A percentile compares a stretch with the other conserved stretches of the same genome.
These are phyloP conservation scores for Abrus pulchellus DNA, from an alignment of 306 rosid species.

Conservation along the genomic window DNA sequence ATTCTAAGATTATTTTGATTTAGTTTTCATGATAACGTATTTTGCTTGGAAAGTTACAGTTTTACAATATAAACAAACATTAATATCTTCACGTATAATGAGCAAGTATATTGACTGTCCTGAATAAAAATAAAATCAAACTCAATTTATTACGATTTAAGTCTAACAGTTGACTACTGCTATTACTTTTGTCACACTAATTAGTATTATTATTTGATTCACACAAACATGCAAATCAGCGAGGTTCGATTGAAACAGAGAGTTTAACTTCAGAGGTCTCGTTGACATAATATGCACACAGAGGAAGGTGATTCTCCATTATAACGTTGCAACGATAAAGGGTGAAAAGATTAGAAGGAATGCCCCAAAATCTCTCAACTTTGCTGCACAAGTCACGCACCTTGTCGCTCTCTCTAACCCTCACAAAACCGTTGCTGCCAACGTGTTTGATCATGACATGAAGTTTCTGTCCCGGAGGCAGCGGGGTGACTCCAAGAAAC, in stretches of 20 bases:
- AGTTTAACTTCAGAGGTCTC: slow-evolving; percentile 44
- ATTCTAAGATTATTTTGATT: slow-evolving; percentile 26
- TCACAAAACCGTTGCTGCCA: slow-evolving; percentile 33
- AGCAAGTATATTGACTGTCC: too few species aligned
- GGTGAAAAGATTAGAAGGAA: slow-evolving; percentile 6
- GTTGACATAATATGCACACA: slow-evolving; percentile 49
- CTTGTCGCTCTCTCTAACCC: slow-evolving; percentile 47
- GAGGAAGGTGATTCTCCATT: slow-evolving; percentile 40
- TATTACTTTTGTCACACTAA: too few species aligned
- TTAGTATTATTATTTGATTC: too few species aligned
- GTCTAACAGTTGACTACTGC: too few species aligned
- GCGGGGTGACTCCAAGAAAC: slow-evolving; percentile 38
- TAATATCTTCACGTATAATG: too few species aligned
- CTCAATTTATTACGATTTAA: too few species aligned
- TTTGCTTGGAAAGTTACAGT: too few species aligned
- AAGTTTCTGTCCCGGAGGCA: slow-evolving; percentile 24
- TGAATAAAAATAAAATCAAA: too few species aligned
- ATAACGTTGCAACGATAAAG: slow-evolving; percentile 5
- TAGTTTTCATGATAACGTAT: neutral
- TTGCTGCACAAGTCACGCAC: slow-evolving; percentile 42
- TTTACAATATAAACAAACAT: too few species aligned
- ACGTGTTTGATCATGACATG: slow-evolving; percentile 29
- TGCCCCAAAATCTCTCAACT: slow-evolving; percentile 47
- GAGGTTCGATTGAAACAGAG: slow-evolving; percentile 22
- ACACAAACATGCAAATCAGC: slow-evolving; percentile 5